Base-by-base conservation (phyloP, 140 eudicot genomes). In the Oenanthe javanica region DNA sequence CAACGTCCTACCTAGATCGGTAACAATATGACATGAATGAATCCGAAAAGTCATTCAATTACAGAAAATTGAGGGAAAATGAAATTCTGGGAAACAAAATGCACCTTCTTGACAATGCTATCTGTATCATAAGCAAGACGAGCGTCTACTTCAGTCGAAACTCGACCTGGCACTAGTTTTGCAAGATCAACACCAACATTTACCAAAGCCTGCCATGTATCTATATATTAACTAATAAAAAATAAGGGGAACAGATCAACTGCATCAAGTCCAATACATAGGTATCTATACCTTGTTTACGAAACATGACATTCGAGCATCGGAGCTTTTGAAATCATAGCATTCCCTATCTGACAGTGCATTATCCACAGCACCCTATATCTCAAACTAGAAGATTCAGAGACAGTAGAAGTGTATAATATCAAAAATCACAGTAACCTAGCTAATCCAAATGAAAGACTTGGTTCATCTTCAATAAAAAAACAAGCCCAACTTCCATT, bases 91-190 rank as follows among this genome's bases (percentile, higher is more conserved):
- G 13, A 19, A 78, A 57, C 40, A 36, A 66, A 66, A 18, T 27
- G 71, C 83, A 96, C 99, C 98, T 89, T 93, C 43, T 84, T 86
- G 80, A 91, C 84, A 79, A 96, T 91, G 77, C 87, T 97, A 78
- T 93, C 93, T 4, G 96, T 96, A 82, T 96, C 98, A 84, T 96
- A 96, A 48, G 99, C 99, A 50, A 93, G 90, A 54, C 98, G 98
- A 84, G 98, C 97, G 91, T 96, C 99, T 14, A 96, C 92, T 84
- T 96, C 98, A 67, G 99, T 96, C 66, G 99, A 93, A 84, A 93
- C 99, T 76, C 97, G 93, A 74, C 99, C 99, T 79, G 99, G 98
- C 70, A 93, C 98, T 76, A 91, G 91, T 89, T 87, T 96, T 73
- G 99, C 89, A 48, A 93, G 88, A 81, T 93, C 99, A 79, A 85